Base-by-base conservation (phyloP, 176 grass and related monocot genomes). In the Tuctoria greenei region DNA sequence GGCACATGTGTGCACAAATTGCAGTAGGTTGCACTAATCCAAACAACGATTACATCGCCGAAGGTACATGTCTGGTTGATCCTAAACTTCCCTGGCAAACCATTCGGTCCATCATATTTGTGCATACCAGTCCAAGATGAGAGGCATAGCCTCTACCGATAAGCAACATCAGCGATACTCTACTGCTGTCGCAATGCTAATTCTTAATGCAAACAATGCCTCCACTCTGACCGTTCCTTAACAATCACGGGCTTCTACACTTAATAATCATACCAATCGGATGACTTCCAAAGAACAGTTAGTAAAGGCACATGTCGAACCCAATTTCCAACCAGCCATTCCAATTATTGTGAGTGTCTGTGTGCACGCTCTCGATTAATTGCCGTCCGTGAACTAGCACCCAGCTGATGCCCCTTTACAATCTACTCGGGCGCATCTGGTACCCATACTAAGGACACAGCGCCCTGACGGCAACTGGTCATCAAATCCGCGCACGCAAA, bases 401-500 rank as follows among this genome's bases (percentile, higher is more conserved):
- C 42, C 35, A 2, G 16, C 51, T 2, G 50, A 18, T 0, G 40
- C 24, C 51, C 31, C 31, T 61, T 26, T 10, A 25, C 16, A 62
- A 49, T 46, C 42, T 12, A 52, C 23, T 49, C 61, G 25, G 31
- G 44, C 24, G 1, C 21, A 69, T 44, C 71, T 18, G 36, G 2
- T 4, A 24, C 25, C 8, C 41, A 23, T 12, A 24, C 35, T 34
- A 24, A 7, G 16, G 40, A 54, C 11, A 43, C 62, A 38, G n/a
- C 62, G 23, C 16, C 42, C 41, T 28, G 10, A 31, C 20, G 64
- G 40, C 40, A 12, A 18, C 43, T 54, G 76, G 74, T 86, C 76
- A 80, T 61, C 34, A 43, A 80, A 60, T 61, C 83, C 34, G 6
- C 25, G 24, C 27, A 63, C 6, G 18, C 72, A 10, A 58, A 52